Evolutionary conservation across 208 protist species (phyloP), one percentile per base, ranked within the genome.

Genomic region (Borovskyia barvae): DNA sequence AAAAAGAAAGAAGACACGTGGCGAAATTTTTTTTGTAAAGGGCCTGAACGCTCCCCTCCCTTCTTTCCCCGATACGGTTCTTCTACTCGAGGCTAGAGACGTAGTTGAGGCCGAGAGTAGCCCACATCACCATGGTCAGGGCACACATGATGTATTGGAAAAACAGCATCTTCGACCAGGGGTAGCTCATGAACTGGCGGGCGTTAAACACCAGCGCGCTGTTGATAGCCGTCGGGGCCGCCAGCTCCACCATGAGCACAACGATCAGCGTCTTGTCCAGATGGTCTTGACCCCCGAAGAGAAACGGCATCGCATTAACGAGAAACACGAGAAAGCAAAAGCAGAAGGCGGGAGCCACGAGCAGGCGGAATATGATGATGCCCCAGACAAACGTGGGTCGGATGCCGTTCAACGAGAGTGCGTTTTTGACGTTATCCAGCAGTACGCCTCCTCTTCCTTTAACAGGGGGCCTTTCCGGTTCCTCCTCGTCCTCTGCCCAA

Each of bases 191-290:
- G 56, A 80, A 94, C 24, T 82, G 68, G 11, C 57, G 54, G 0
- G 64, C 42, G 50, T 81, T 85, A 61, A 88, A 94, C 33, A 92
- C 51, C 28, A 94, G 59, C 1, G 77, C 65, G 57, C 68, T 84
- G 72, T 90, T 89, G 48, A 94, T 86, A 14, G 87, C 87, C 1
- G 84, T 82, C n/a, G 87, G 87, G 9, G 79, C 67, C 1, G 80
- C 66, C 11, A 86, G 39, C 63, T 94, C 70, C 22, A 82, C 66
- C 42, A 90, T 66, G 24, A 94, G 67, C 36, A 90, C 77, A 9
- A 91, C 52, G n/a, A 94, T 51, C 29, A 94, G 65, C 41, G 85
- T 81, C 33, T 75, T 57, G 60, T 90, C 72, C 24, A 65, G 35
- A 7, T 41, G 56, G 8, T 49, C 70, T 12, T 49, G 22, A 12